phyloP scores from a whole-genome alignment of 805 yeast species.

The Pichia nakasei region DNA sequence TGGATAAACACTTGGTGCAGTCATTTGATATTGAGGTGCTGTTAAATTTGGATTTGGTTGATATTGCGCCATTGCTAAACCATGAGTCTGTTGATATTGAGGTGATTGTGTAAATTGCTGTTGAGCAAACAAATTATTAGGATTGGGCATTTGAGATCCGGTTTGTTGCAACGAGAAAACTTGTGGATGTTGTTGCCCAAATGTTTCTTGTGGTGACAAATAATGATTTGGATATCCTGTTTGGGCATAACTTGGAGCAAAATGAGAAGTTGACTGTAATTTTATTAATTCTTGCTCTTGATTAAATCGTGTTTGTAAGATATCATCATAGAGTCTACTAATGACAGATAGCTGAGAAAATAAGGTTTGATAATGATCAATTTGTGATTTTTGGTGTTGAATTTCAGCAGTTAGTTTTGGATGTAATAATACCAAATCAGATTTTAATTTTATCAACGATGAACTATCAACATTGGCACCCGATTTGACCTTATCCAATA shows the following conservation, averaged over 20 bases:
- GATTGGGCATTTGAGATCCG: too few species aligned
- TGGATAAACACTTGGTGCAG: too few species aligned
- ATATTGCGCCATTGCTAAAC: too few species aligned
- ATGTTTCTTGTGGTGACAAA: not conserved
- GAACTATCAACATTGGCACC: conserved; percentile 33
- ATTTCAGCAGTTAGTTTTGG: conserved; percentile 57
- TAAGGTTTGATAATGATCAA: conserved; percentile 61
- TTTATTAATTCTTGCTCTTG: conserved; percentile 15
- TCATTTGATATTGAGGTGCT: too few species aligned
- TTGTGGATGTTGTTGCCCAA: too few species aligned
- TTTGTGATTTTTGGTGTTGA: conserved; percentile 46
- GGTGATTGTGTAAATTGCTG: not conserved
- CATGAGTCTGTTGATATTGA: not conserved
- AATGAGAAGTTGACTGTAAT: not conserved
- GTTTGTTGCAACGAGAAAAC: too few species aligned
- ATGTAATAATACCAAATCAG: conserved; percentile 48
- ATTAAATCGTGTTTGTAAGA: conserved; percentile 48
- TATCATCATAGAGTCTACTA: conserved; percentile 64
- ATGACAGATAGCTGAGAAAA: conserved; percentile 73
- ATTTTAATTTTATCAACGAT: conserved; percentile 48
- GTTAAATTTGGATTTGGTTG: too few species aligned
- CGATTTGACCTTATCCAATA: conserved; percentile 40
- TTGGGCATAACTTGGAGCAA: not conserved
- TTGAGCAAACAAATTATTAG: not conserved
- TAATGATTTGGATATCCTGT: not conserved